These are phyloP conservation scores for Sugiyamaella chiloensis DNA, from an alignment of 805 yeast genomes.

Conservation along the genomic window DNA sequence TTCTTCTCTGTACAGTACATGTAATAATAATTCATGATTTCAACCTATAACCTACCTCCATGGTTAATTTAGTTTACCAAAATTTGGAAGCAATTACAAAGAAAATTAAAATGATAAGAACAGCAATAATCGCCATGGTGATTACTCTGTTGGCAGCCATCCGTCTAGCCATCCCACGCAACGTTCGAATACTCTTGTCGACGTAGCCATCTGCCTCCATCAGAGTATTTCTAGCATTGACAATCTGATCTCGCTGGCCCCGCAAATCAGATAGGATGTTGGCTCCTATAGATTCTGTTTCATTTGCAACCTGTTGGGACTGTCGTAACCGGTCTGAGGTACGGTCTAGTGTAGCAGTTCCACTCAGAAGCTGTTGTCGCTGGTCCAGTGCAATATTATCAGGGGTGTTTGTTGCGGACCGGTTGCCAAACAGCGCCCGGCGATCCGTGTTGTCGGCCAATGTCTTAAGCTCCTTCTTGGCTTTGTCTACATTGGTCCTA, in stretches of 20 bases:
- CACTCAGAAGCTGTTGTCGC: conserved; percentile 73
- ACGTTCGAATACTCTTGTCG: conserved; percentile 80
- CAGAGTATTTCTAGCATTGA: conserved; percentile 79
- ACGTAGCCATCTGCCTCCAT: conserved; percentile 91
- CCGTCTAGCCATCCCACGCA: conserved; percentile 82
- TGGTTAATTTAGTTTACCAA: too few relatives aligned
- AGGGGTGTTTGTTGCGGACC: conserved; percentile 34
- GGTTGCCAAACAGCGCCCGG: conserved; percentile 63
- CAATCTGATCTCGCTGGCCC: conserved; percentile 89
- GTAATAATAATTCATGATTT: too few relatives aligned
- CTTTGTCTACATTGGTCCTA: conserved; percentile 53
- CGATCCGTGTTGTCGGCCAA: conserved; percentile 71
- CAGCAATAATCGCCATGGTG: conserved; percentile 87
- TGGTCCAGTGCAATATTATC: conserved; percentile 54
- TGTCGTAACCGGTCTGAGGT: conserved; percentile 81
- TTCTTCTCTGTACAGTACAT: too few relatives aligned
- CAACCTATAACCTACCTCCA: too few relatives aligned
- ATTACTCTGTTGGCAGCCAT: conserved; percentile 87
- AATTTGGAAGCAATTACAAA: conserved; percentile 83
- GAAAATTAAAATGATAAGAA: conserved; percentile 73
- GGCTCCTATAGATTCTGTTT: conserved; percentile 89
- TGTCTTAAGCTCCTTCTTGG: conserved; percentile 49
- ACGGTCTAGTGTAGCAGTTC: conserved; percentile 76
- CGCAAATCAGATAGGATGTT: conserved; percentile 83
- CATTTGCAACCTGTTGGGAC: conserved; percentile 84